These are phyloP conservation scores for Phaeosphaeria sp. DNA, from an alignment of 2,329 filamentous ascomycete genomes.

Conservation along the genomic window DNA sequence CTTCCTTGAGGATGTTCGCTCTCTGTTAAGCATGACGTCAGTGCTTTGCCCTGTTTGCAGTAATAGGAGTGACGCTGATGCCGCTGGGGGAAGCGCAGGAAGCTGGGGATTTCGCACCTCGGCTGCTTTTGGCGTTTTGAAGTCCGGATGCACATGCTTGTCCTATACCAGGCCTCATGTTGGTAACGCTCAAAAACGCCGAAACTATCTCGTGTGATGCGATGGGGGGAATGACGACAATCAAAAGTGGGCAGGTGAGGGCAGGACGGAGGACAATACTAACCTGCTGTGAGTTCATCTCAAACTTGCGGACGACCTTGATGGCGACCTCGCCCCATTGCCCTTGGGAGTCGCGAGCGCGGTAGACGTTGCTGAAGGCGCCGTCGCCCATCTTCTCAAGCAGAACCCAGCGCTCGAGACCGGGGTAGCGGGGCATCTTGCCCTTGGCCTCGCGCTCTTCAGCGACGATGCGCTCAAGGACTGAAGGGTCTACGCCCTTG, in stretches of 20 bases:
- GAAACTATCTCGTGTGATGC: conserved; percentile 24
- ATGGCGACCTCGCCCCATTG: conserved; percentile 85
- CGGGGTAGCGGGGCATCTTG: conserved; percentile 86
- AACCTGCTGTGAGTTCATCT: conserved; percentile 99
- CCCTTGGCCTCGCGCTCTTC: conserved; percentile 87
- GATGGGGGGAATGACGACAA: conserved; percentile 38
- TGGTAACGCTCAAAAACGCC: conserved; percentile 54
- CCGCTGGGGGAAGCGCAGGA: conserved; percentile 39
- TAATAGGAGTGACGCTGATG: conserved; percentile 31
- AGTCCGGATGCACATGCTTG: conserved; percentile 92
- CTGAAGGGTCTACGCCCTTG: conserved; percentile 63
- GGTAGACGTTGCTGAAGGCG: conserved; percentile 98
- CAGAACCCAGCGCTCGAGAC: conserved; percentile 83
- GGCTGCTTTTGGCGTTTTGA: conserved; percentile 90
- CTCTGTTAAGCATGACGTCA: conserved; percentile 66
- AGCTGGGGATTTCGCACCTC: conserved; percentile 73
- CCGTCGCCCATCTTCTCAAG: conserved; percentile 98
- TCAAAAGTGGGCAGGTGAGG: conserved; percentile 40
- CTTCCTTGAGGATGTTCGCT: conserved; percentile 97
- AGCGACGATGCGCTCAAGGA: conserved; percentile 84
- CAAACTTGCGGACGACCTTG: conserved; percentile 98
- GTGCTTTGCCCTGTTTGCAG: conserved; percentile 36
- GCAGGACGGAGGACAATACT: conserved; percentile 54
- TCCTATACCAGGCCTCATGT: conserved; percentile 69
- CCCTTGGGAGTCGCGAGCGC: conserved; percentile 77